phyloP scores from a whole-genome alignment of 2,329 filamentous ascomycete genomes.

The Epichloe scottii region DNA sequence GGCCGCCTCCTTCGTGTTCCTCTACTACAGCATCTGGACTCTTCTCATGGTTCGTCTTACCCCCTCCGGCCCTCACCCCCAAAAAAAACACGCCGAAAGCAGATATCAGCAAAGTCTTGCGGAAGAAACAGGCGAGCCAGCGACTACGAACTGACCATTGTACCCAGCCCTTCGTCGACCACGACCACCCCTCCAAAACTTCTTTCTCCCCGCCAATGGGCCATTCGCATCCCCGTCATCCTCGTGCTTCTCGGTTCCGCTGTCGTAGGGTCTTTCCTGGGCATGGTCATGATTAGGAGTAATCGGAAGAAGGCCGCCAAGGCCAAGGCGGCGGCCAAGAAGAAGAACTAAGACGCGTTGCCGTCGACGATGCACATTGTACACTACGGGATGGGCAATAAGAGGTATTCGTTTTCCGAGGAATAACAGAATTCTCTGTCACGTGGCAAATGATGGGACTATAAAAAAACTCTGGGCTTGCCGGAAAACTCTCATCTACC shows the following conservation, averaged over 20 bases:
- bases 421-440: too few species aligned
- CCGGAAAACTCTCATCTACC: too few species aligned
- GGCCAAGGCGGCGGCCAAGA: constrained; percentile 71
- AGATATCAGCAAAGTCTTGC: too few species aligned
- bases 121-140: too few species aligned
- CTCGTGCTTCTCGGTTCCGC: constrained; percentile 83
- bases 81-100: too few species aligned
- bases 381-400: not conserved
- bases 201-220: constrained; percentile 97
- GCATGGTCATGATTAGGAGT: constrained; percentile 97
- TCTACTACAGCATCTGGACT: constrained; percentile 97
- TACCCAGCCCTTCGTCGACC: constrained; percentile 88
- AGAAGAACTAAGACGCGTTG: constrained; percentile 55
- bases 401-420: not conserved
- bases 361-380: too few species aligned
- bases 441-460: too few species aligned
- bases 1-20: constrained; percentile 50
- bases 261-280: constrained; percentile 90
- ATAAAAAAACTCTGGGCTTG: too few species aligned
- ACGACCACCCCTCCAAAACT: constrained; percentile 80
- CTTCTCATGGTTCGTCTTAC: constrained; percentile 68
- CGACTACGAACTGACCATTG: not conserved
- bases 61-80: not conserved
- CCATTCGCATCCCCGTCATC: constrained; percentile 95
- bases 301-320: constrained; percentile 96